Evolutionary conservation across 2,329 filamentous ascomycete species (phyloP).

Genomic region (Dactylonectria estremocensis): DNA sequence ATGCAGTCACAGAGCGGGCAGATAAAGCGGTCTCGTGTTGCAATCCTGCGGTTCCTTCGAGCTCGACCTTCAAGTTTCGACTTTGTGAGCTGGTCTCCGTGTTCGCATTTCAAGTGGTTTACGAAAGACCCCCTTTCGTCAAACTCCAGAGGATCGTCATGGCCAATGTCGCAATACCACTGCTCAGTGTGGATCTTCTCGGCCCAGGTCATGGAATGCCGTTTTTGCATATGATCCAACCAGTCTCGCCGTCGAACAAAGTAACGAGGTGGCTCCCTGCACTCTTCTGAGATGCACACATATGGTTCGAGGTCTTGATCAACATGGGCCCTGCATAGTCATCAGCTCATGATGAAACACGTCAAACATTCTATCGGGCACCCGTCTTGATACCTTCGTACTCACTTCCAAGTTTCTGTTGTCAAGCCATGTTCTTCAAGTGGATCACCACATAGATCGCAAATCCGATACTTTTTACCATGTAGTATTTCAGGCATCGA

Average conservation of each 20-base stretch:
- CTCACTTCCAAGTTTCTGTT: neutral
- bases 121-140: no score
- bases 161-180: neutral
- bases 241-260: neutral
- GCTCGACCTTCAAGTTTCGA: no score
- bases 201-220: constrained; percentile 2
- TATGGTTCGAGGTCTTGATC: constrained; percentile 5
- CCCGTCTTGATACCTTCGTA: no score
- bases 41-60: no score
- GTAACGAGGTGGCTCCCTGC: neutral
- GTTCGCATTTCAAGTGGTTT: no score
- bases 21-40: no score
- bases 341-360: neutral
- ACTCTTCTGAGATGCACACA: constrained; percentile 4
- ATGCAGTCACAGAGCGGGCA: no score
- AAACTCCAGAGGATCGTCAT: neutral
- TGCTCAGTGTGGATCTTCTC: neutral
- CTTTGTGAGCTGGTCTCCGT: no score
- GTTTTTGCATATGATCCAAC: constrained; percentile 9
- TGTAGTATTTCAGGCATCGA: no score
- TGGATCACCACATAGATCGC: no score
- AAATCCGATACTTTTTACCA: no score
- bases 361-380: neutral
- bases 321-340: neutral
- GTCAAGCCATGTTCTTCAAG: neutral